A percentile compares a stretch with the other conserved stretches of the same genome.
Conservation (phyloP, 1,284 basidiomycete genomes). For the Vanrija sp. region DNA sequence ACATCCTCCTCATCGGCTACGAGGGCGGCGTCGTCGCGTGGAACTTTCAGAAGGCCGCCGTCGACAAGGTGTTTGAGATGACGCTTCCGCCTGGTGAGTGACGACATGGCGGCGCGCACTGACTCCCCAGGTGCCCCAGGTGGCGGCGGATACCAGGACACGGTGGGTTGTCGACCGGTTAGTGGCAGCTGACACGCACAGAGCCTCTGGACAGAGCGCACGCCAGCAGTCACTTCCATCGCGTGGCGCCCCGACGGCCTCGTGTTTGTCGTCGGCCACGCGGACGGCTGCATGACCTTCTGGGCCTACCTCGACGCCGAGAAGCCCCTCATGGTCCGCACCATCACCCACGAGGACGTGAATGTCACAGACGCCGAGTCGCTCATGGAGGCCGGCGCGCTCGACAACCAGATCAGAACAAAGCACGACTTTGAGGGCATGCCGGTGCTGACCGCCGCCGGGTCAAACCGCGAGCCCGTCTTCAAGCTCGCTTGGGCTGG, state of each 20-base stretch:
- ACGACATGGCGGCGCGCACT: no score
- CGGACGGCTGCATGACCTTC: conserved; percentile 82
- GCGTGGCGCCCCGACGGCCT: conserved; percentile 59
- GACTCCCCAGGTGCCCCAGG: conserved; percentile 57
- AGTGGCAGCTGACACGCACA: conserved; percentile 32
- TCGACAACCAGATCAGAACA: conserved; percentile 42
- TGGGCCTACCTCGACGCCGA: conserved; percentile 80
- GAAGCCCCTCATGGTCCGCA: conserved; percentile 72
- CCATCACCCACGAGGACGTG: conserved; percentile 56
- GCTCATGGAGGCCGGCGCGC: conserved; percentile 45
- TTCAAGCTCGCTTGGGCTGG: conserved; percentile 84
- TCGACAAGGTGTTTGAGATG: conserved; percentile 63
- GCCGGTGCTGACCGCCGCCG: conserved; percentile 18
- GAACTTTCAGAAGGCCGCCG: conserved; percentile 64
- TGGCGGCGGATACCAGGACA: conserved; percentile 60
- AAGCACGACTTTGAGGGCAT: conserved; percentile 24
- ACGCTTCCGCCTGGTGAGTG: conserved; percentile 60
- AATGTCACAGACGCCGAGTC: conserved; percentile 50
- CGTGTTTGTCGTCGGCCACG: conserved; percentile 56
- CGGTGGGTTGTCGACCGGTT: conserved; percentile 10
- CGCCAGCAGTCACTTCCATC: conserved; percentile 68
- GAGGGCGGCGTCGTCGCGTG: conserved; percentile 71
- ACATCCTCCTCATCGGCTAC: conserved; percentile 75
- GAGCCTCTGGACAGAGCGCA: conserved; percentile 67
- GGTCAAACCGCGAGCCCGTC: conserved; percentile 65